phyloP scores from a whole-genome alignment of 345 rosid genomes.

The Gynandropsis gynandra region DNA sequence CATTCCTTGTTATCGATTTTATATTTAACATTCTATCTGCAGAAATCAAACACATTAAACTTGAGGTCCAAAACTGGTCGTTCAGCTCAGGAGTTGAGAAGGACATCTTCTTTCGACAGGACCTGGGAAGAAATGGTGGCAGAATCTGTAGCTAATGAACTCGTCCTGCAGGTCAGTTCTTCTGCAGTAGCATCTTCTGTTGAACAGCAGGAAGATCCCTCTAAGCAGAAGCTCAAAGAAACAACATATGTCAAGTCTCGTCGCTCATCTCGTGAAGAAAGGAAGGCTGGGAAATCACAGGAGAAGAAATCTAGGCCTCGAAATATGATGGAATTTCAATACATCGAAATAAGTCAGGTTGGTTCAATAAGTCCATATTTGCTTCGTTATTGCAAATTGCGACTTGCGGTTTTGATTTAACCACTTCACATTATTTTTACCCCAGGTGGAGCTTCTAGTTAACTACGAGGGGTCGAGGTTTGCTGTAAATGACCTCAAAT shows the following conservation, averaged over 20 bases:
- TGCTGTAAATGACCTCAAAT: slow-evolving; percentile 91
- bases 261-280: slow-evolving; percentile 83
- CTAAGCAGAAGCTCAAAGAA: slow-evolving; percentile 63
- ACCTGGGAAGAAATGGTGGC: slow-evolving; percentile 94
- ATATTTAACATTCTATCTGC: slow-evolving; percentile 19
- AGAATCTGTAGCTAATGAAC: slow-evolving; percentile 80
- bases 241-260: slow-evolving; percentile 55
- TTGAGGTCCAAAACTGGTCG: slow-evolving; percentile 34
- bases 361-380: slow-evolving; percentile 13
- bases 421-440: slow-evolving; percentile 15
- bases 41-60: slow-evolving; percentile 44
- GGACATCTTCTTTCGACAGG: slow-evolving; percentile 87
- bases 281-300: slow-evolving; percentile 63
- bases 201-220: slow-evolving; percentile 68
- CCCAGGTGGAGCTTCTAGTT: slow-evolving; percentile 81
- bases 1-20: background rate
- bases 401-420: slow-evolving; percentile 4
- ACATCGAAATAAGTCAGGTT: slow-evolving; percentile 96
- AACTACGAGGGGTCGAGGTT: slow-evolving; percentile 92
- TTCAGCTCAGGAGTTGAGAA: slow-evolving; percentile 57
- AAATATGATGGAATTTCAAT: slow-evolving; percentile 83
- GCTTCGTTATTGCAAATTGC: background rate
- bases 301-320: slow-evolving; percentile 89
- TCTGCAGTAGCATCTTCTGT: slow-evolving; percentile 46
- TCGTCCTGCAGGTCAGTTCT: slow-evolving; percentile 61